phyloP scores from a whole-genome alignment of 352 stramenopile genomes.

The Phytophthora tentaculata region DNA sequence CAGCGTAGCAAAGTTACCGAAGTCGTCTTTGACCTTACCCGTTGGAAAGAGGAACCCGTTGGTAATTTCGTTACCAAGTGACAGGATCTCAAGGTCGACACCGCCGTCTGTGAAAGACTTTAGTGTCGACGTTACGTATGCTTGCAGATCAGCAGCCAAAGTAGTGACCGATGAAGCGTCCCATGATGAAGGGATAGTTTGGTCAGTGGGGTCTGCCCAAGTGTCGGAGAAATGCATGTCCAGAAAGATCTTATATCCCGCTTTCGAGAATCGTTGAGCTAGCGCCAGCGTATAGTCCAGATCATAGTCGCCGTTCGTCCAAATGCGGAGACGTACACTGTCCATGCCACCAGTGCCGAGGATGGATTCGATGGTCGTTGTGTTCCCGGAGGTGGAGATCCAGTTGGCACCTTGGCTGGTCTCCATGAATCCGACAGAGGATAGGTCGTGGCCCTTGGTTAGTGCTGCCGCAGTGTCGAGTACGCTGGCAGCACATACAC shows the following conservation, averaged over 20 bases:
- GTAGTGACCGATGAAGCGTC: conserved; percentile 24
- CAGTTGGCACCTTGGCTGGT: conserved; percentile 31
- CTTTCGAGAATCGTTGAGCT: conserved; percentile 36
- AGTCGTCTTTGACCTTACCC: conserved; percentile 35
- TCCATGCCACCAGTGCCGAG: conserved; percentile 34
- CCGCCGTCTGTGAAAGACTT: conserved; percentile 33
- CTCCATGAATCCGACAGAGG: conserved; percentile 36
- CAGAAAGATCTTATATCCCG: conserved; percentile 42
- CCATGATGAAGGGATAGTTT: conserved; percentile 23
- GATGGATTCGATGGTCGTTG: conserved; percentile 35
- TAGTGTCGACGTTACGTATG: conserved; percentile 38
- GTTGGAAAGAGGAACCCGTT: conserved; percentile 34
- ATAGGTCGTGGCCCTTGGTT: conserved; percentile 38
- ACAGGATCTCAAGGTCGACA: conserved; percentile 32
- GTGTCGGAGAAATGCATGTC: conserved; percentile 48
- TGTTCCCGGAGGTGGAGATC: conserved; percentile 32
- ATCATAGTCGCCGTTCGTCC: conserved; percentile 29
- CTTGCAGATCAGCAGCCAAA: conserved; percentile 16
- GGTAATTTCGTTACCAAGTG: conserved; percentile 44
- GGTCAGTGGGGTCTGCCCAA: conserved; percentile 31
- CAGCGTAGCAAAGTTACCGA: conserved; percentile 8
- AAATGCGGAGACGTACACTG: conserved; percentile 31
- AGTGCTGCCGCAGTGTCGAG: conserved; percentile 12
- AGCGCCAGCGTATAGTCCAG: conserved; percentile 31
- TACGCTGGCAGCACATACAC: background rate